phyloP scores from a whole-genome alignment of 306 rosid genomes.

The Macrotyloma uniflorum region DNA sequence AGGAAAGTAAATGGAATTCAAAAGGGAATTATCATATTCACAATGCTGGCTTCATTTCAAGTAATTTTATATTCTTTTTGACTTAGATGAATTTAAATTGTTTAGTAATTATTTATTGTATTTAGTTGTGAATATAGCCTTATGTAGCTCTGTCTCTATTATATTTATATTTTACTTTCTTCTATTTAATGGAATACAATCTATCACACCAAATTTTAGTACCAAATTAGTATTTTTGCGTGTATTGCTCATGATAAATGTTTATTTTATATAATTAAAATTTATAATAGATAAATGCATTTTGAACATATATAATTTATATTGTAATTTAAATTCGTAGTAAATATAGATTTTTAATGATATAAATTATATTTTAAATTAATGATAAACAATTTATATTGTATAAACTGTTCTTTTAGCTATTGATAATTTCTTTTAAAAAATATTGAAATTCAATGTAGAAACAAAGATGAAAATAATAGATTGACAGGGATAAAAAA shows the following conservation, averaged over 20 bases:
- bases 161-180: conserved; percentile 2
- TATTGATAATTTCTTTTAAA: too few species aligned
- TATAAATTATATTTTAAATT: too few species aligned
- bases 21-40: conserved; percentile 77
- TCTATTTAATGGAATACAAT: background rate
- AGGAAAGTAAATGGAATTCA: conserved; percentile 92
- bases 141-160: conserved; percentile 2
- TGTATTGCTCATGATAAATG: background rate
- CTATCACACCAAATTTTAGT: background rate
- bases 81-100: background rate
- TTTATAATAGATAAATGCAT: background rate
- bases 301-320: background rate
- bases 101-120: conserved; percentile 16
- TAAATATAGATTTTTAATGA: too few species aligned
- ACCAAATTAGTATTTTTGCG: background rate
- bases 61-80: conserved; percentile 51
- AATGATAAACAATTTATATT: background rate
- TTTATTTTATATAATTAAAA: too few species aligned
- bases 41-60: conserved; percentile 84
- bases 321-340: too few species aligned
- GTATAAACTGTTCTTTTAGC: background rate
- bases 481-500: background rate
- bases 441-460: too few species aligned
- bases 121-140: background rate
- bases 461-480: background rate